Evolutionary conservation across 768 basidiomycete species (phyloP), one percentile per base, ranked within the genome.

Genomic region (Psilocybe sp.): DNA sequence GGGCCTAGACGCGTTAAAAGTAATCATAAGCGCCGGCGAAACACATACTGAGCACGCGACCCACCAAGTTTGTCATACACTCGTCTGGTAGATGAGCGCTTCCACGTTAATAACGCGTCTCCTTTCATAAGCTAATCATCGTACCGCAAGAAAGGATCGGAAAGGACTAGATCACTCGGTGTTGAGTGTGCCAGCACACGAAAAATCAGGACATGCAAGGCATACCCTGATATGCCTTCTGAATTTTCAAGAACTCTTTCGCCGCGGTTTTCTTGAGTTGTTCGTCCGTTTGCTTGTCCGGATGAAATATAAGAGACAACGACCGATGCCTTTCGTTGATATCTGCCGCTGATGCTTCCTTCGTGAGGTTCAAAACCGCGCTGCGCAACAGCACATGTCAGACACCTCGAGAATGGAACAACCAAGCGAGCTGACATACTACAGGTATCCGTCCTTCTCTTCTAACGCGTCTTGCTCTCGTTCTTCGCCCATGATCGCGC

Each of bases 221-320:
- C 73, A 46, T 58, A 85, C 87, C 80, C 78, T 92, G 83, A 63
- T 92, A 92, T 11, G 92, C 90, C 55, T 85, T 85, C 55, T 92
- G 89, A 16, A 94, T 77, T 63, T 85, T 81, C 14, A 86, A 74
- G 54, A 93, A 92, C 44, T 78, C 79, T 31, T 76, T 73, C 19
- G 82, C 78, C 0, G 92, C 89, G 1, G 79, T 74, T 43, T 69
- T 74, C 60, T 79, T 82, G 51, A 74, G 67, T 14, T 64, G 64
- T 46, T 80, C 77, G 60, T 82, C 80, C 16, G 73, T 76, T 51
- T 92, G 88, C 61, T 85, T 87, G 75, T 96, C 92, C 0, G 92
- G 92, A 58, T 96, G 92, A 55, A 89, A 91, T 15, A 86, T 69
- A 23, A 92, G 76, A 4, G 91, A 92, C 20, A 93, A 66, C 5